Evolutionary conservation across 106 monocot species (phyloP).

Genomic region (Iris macrosiphon): DNA sequence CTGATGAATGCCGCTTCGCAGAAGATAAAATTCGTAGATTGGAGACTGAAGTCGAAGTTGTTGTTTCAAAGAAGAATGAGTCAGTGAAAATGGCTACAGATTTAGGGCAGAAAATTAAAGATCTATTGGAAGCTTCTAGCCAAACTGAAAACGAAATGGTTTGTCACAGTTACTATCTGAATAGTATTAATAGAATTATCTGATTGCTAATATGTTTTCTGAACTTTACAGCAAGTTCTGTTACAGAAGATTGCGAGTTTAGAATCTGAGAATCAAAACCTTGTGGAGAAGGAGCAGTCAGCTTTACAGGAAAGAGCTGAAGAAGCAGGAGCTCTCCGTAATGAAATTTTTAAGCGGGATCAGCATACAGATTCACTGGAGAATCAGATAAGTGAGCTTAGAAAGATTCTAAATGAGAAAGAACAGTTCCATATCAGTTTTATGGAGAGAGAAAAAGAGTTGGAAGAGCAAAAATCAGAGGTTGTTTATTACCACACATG

Average conservation of each 20-base stretch:
- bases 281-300: slow-evolving; percentile 34
- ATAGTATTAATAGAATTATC: not conserved
- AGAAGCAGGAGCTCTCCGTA: slow-evolving; percentile 35
- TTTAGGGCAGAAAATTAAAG: slow-evolving; percentile 42
- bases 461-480: slow-evolving; percentile 74
- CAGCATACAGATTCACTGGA: slow-evolving; percentile 41
- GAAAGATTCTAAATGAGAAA: slow-evolving; percentile 47
- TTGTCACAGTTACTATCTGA: slow-evolving; percentile 11
- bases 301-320: slow-evolving; percentile 40
- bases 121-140: slow-evolving; percentile 46
- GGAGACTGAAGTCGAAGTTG: slow-evolving; percentile 42
- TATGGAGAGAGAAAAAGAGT: slow-evolving; percentile 47
- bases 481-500: slow-evolving; percentile 20
- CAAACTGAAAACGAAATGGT: slow-evolving; percentile 61
- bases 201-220: slow-evolving; percentile 9
- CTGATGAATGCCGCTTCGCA: slow-evolving; percentile 76
- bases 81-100: slow-evolving; percentile 42
- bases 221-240: slow-evolving; percentile 55
- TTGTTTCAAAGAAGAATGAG: slow-evolving; percentile 49
- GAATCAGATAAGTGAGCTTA: slow-evolving; percentile 54
- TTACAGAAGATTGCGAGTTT: slow-evolving; percentile 48
- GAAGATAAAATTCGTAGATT: slow-evolving; percentile 68
- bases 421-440: slow-evolving; percentile 41
- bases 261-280: slow-evolving; percentile 54
- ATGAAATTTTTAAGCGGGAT: slow-evolving; percentile 43